Evolutionary conservation across 2,329 filamentous ascomycete genomes (phyloP).

Genomic region (Onygenales sp.): DNA sequence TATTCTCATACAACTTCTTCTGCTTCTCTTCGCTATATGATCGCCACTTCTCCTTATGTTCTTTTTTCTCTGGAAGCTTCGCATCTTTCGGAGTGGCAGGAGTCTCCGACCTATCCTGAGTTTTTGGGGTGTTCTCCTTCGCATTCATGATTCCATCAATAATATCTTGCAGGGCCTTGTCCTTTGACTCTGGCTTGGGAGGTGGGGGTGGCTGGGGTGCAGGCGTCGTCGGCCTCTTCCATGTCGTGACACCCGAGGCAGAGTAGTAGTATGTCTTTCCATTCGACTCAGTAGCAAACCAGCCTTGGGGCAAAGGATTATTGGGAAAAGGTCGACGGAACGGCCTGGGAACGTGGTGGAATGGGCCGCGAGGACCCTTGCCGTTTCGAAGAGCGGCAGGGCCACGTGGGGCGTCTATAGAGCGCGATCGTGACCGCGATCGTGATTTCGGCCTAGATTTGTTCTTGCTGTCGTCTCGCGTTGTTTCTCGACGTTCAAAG

Average conservation of each 20-base stretch:
- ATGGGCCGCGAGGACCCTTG: constrained; percentile 50
- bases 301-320: constrained; percentile 64
- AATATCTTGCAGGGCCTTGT: constrained; percentile 71
- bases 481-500: constrained; percentile 47
- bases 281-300: constrained; percentile 68
- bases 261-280: constrained; percentile 83
- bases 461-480: constrained; percentile 40
- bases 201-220: constrained; percentile 53
- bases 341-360: constrained; percentile 45
- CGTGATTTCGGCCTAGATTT: constrained; percentile 37
- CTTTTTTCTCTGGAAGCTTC: constrained; percentile 43
- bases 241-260: constrained; percentile 65
- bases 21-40: constrained; percentile 63
- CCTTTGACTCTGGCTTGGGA: constrained; percentile 59
- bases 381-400: constrained; percentile 38
- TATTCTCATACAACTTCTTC: constrained; percentile 91
- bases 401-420: constrained; percentile 36
- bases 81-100: constrained; percentile 57
- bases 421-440: constrained; percentile 40
- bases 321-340: constrained; percentile 42
- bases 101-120: constrained; percentile 41
- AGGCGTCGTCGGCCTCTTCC: constrained; percentile 65
- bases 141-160: constrained; percentile 74
- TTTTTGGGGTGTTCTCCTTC: constrained; percentile 46
- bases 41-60: constrained; percentile 40